Base-by-base conservation (phyloP, 805 yeast species). In the Hanseniaspora occidentalis region DNA sequence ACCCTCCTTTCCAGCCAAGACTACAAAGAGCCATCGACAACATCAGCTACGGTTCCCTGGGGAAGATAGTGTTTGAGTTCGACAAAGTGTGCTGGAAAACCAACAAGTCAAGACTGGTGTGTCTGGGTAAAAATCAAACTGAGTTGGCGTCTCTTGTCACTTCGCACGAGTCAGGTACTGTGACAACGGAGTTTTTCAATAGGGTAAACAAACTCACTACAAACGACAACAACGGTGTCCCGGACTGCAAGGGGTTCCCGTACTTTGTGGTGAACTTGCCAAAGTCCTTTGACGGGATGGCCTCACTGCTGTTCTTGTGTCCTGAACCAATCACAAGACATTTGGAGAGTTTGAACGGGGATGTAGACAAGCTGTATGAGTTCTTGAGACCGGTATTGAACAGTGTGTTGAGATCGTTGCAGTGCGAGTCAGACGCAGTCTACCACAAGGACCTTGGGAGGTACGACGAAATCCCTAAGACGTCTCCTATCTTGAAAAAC, bases 311-410 rank as follows among this genome's bases (percentile, higher is more conserved):
- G n/a, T 64, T 76, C 22, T 65, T 86, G 31, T 79, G 80, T 16
- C 89, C 83, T 46, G 76, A 82, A 0, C 82, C 84, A 1, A 53
- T 84, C 24, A 83, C 96, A 0, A 70, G 73, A 16, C 67, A 67
- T 46, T 50, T 73, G 11, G 79, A 73, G 47, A 40, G 59, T 0
- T 47, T 77, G 17, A 79, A 73, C 47, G 50, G 58, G 1, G 54
- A 74, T 34, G 77, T 80, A 0, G 60, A 64, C 1, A 45, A 58
- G 25, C 76, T 82, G 0, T 80, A 82, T 76, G 62, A 60, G 0
- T 74, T 68, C 46, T 66, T 79, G 54, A 61, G 65, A 47, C 88
- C 89, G 11, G 69, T 41, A 44, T 48, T 41, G 58, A 54, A 50
- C 47, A 58, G 42, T 58, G 43, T 43, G 44, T 45, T 43, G 45